Base-by-base conservation (phyloP, 2,329 filamentous ascomycete species). In the Phialemoniopsis sp. region DNA sequence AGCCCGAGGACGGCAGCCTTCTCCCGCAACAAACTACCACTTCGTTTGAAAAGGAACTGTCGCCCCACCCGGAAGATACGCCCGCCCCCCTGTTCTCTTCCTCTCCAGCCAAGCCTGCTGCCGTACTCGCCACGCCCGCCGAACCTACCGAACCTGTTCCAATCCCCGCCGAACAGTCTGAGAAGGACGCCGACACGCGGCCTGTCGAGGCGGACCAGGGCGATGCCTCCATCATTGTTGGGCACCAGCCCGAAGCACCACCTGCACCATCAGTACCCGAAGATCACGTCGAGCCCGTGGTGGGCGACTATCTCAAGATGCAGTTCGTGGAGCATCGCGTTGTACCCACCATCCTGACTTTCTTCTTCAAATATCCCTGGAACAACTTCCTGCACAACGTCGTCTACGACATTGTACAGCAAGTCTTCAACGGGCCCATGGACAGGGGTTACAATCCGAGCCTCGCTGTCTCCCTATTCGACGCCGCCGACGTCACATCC, bases 301-400 rank as follows among this genome's bases (percentile, higher is more conserved):
- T 98, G 10, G 93, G 93, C 37, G 93, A 98, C 60, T 87, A 85
- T 53, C 70, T 98, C 44, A 98, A 98, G 68, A 90, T 93, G 62
- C 89, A 91, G 65, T 97, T 98, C 66, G 90, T 97, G 17, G 85
- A 96, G 61, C 82, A 97, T 62, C 80, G 82, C 48, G 93, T 98
- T 46, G 90, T 98, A 38, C 93, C 93, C 19, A 95, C 89, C 3
- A 97, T 98, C 54, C 66, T 98, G 59, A 87, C 89, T 41, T 97
- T 97, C 70, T 98, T 98, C 67, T 98, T 98, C 70, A 82, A 85
- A 43, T 98, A 97, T 56, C 91, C 93, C 2, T 98, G 93, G 93
- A 98, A 98, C 64, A 98, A 98, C 62, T 98, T 98, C 58, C 76
- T 98, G 33, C 93, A 98, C 66, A 98, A 98, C 56, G 93, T 98